Base-by-base conservation (phyloP, 2,329 filamentous ascomycete species). In the Thermomyces lanuginosus region DNA sequence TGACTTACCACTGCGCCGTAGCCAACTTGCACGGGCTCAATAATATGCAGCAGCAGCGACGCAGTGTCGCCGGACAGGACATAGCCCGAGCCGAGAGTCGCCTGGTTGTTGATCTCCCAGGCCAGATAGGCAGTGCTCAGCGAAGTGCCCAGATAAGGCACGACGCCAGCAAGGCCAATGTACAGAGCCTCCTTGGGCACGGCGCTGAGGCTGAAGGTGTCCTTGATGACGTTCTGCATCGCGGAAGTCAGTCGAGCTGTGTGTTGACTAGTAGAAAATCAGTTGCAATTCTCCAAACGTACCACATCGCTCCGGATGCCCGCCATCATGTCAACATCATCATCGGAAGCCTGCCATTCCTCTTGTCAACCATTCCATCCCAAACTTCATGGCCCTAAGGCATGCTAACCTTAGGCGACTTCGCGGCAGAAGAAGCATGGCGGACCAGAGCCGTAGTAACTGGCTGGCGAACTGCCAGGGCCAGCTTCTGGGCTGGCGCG, bases 11-110 rank as follows among this genome's bases (percentile, higher is more conserved):
- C 72, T 24, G 84, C 86, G 29, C 86, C 84, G 43, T 91, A 92
- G 32, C 82, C 84, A 29, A 93, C 67, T 54, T 93, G 86, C 28
- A 93, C 58, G 8, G 83, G 83, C 56, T 92, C 83, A 16, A 92
- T 62, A 9, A 82, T 51, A 38, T 75, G 66, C 6, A 93, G 64
- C 29, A 82, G 60, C 13, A 77, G 57, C 34, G 73, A 69, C 2
- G 83, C 83, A 2, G 69, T 76, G 26, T 82, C 69, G 26, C 72
- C 72, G 37, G 61, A 69, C 45, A 89, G 66, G 22, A 83, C 46
- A 26, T 76, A 60, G 15, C 69, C 64, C 8, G 64, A 60, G 16
- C 78, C 80, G 5, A 60, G 58, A 9, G 60, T 56, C 1, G 68
- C 64, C 1, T 69, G 58, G 34, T 76, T 72, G 48, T 82, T 84